A percentile compares a stretch with the other conserved stretches of the same genome.
Conservation (phyloP, 805 yeast genomes). For the Ogataea methylovora region DNA sequence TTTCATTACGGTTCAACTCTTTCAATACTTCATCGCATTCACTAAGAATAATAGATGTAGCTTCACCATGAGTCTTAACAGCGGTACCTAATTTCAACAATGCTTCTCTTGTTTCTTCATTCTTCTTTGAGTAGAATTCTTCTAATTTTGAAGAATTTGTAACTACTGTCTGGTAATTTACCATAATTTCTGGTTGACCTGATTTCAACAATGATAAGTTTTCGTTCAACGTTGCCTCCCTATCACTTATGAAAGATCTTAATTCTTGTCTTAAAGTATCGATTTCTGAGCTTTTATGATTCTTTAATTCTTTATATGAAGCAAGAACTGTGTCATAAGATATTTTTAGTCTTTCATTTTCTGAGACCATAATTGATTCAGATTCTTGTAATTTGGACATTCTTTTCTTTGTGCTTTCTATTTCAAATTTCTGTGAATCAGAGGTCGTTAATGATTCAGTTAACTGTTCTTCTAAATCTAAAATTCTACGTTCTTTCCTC, state of each 20-base stretch:
- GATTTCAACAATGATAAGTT: constrained; percentile 30
- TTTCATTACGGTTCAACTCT: constrained; percentile 18
- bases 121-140: constrained; percentile 38
- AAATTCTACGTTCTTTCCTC: constrained; percentile 62
- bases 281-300: constrained; percentile 38
- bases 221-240: constrained; percentile 26
- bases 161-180: constrained; percentile 40
- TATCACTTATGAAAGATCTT: constrained; percentile 28
- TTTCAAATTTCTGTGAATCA: constrained; percentile 42
- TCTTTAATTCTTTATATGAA: constrained; percentile 43
- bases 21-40: constrained; percentile 41
- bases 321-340: constrained; percentile 52
- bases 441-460: constrained; percentile 37
- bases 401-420: constrained; percentile 42
- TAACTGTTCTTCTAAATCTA: constrained; percentile 55
- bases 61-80: constrained; percentile 41
- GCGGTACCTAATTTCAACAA: constrained; percentile 36
- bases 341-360: constrained; percentile 46
- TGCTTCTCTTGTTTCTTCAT: constrained; percentile 33
- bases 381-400: constrained; percentile 40
- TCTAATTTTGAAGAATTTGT: constrained; percentile 43
- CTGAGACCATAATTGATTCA: constrained; percentile 37
- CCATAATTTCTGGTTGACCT: constrained; percentile 42
- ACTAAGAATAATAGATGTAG: constrained; percentile 34
- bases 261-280: constrained; percentile 29